Evolutionary conservation across 2,329 filamentous ascomycete genomes (phyloP), one percentile per base, ranked within the genome.

Genomic region (Macrophomina phaseolina): DNA sequence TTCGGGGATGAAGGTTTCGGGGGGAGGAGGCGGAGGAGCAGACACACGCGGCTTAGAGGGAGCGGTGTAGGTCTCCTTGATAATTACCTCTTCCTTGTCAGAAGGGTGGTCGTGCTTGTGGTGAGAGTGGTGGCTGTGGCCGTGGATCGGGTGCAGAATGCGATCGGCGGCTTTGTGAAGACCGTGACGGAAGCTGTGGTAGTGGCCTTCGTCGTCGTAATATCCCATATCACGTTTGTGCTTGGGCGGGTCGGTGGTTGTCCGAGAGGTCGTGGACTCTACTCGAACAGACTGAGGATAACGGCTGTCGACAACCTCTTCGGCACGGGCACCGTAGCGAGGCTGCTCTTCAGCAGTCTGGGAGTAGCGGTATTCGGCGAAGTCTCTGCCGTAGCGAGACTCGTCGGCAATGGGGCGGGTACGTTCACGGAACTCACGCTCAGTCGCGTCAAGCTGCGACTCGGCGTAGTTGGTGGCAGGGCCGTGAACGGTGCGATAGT

Each of bases 151-250:
- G 81, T 90, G 87, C 68, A 87, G 76, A 79, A 91, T 82, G 73
- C 84, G 84, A 77, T 91, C 89, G 75, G 87, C 88, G 75, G 86
- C 88, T 75, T 85, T 84, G 81, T 89, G 85, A 72, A 91, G 83
- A 78, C 89, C 89, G 80, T 89, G 88, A 81, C 89, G 89, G 85
- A 91, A 87, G 73, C 86, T 89, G 83, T 91, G 89, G 82, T 91
- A 91, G 73, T 91, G 86, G 77, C 89, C 89, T 80, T 91, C 88
- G 83, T 91, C 87, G 87, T 91, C 89, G 89, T 91, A 91, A 84
- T 91, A 91, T 85, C 89, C 89, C 89, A 91, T 91, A 77, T 89
- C 88, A 85, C 80, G 81, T 78, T 82, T 81, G 77, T 80, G 80
- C 73, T 80, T 78, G 69, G 81, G 78, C 71, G 80, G 75, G 76